phyloP scores from a whole-genome alignment of 2,329 filamentous ascomycete species.

The Trichoderma simmonsii region DNA sequence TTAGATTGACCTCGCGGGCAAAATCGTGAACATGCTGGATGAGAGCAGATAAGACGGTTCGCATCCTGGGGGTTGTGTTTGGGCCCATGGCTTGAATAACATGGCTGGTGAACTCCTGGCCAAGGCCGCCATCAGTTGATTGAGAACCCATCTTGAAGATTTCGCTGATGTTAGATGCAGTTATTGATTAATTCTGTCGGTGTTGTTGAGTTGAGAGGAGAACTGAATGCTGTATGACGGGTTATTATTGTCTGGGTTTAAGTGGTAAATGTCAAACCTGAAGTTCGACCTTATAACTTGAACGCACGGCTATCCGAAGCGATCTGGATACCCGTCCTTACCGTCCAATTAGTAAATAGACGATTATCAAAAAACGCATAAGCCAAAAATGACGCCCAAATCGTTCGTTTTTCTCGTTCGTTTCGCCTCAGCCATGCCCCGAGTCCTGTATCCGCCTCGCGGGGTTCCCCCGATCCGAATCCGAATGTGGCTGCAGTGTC shows the following conservation, averaged over 20 bases:
- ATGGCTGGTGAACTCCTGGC: constrained; percentile 62
- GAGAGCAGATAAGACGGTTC: constrained; percentile 63
- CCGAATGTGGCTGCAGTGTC: constrained; percentile 10
- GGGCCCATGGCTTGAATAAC: constrained; percentile 74
- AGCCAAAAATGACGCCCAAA: background rate
- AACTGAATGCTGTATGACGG: background rate
- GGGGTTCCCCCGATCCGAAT: constrained; percentile 8
- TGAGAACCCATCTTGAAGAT: background rate
- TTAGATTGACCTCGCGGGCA: constrained; percentile 74
- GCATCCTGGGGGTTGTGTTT: constrained; percentile 64
- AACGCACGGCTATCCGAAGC: background rate
- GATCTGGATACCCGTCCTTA: background rate
- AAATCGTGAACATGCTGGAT: constrained; percentile 79
- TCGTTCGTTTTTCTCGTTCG: background rate
- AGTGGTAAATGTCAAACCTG: background rate
- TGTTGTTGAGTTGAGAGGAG: background rate
- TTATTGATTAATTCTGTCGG: background rate
- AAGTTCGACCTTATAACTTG: background rate
- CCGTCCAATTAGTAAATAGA: background rate
- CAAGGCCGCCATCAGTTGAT: constrained; percentile 27
- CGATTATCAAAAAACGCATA: background rate
- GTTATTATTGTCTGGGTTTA: background rate
- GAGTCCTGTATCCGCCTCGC: background rate
- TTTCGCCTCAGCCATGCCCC: background rate
- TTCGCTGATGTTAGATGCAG: background rate